phyloP scores from a whole-genome alignment of 345 rosid species.

The Eucalyptus viminalis region DNA sequence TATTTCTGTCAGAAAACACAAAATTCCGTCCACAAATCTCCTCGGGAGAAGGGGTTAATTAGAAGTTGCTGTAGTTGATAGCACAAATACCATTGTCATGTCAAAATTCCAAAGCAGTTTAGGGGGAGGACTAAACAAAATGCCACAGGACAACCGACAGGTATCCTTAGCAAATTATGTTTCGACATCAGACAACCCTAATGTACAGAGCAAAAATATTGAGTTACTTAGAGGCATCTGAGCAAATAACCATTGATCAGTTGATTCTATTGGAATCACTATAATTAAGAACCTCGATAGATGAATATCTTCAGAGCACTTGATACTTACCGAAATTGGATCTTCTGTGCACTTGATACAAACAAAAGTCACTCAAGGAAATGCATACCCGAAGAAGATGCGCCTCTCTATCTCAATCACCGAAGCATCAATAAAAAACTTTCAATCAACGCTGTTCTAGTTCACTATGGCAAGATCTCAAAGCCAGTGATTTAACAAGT shows the following conservation, averaged over 20 bases:
- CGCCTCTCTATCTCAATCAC: background rate
- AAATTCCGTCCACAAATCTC: background rate
- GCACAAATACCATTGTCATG: background rate
- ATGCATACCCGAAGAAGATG: background rate
- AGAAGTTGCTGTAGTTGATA: background rate
- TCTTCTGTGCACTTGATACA: background rate
- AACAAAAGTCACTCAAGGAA: background rate
- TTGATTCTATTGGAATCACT: background rate
- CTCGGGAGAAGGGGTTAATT: background rate
- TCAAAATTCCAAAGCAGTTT: background rate
- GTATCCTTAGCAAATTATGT: background rate
- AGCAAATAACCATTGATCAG: background rate
- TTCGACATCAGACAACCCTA: background rate
- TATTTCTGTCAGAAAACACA: background rate
- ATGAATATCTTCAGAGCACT: background rate
- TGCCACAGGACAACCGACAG: background rate
- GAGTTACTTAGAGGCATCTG: background rate
- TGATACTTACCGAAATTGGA: background rate
- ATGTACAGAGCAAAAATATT: background rate
- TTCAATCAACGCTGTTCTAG: background rate
- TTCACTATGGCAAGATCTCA: background rate
- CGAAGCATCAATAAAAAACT: background rate
- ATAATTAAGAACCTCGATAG: background rate
- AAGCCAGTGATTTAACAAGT: background rate
- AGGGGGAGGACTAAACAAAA: background rate